These are phyloP conservation scores for Cantharellus anzutake DNA, from an alignment of 768 basidiomycete genomes.

Conservation along the genomic window DNA sequence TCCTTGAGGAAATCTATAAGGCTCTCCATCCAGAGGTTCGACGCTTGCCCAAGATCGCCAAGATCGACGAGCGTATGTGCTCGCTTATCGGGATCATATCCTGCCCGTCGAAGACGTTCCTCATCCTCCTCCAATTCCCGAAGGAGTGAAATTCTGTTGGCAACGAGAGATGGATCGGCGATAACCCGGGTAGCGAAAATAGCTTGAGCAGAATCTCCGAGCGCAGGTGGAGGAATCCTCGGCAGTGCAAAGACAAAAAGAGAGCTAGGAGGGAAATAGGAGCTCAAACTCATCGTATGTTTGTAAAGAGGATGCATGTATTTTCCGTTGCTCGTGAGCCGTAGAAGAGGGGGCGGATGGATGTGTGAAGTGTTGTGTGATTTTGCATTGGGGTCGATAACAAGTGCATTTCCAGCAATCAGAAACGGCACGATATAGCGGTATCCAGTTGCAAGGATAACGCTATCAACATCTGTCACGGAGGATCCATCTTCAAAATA, in stretches of 20 bases:
- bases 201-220: constrained; percentile 32
- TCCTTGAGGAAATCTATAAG: not conserved
- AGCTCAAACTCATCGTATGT: constrained; percentile 34
- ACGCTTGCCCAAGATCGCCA: constrained; percentile 7
- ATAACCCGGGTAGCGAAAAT: constrained; percentile 29
- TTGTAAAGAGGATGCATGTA: constrained; percentile 37
- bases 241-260: constrained; percentile 38
- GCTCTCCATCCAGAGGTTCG: not conserved
- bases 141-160: constrained; percentile 23
- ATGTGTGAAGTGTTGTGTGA: not conserved
- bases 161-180: constrained; percentile 24
- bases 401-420: constrained; percentile 8
- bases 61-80: constrained; percentile 29
- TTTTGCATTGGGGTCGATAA: not conserved
- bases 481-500: constrained; percentile 30
- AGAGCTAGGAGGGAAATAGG: constrained; percentile 28
- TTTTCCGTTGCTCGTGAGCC: constrained; percentile 28
- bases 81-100: constrained; percentile 29
- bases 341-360: not conserved
- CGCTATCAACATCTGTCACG: constrained; percentile 23
- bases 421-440: constrained; percentile 33
- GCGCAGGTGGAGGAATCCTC: constrained; percentile 27
- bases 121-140: constrained; percentile 25
- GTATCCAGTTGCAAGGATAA: constrained; percentile 40
- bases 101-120: constrained; percentile 21